Base-by-base conservation (phyloP, 768 basidiomycete species). In the Nidularia sp. region DNA sequence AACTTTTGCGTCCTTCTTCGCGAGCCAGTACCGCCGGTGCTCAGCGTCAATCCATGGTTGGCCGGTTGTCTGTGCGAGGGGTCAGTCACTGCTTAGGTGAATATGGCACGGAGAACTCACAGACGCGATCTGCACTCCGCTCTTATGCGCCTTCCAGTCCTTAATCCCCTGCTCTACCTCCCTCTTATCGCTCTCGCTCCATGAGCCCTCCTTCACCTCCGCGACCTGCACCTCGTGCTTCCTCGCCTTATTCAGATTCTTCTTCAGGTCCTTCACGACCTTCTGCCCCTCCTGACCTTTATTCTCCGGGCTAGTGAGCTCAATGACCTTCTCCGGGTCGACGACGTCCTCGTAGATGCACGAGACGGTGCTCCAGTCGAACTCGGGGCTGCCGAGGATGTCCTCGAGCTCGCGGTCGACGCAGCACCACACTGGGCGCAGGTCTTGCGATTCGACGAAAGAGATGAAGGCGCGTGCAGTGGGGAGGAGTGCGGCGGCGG, bases 321-420 rank as follows among this genome's bases (percentile, higher is more conserved):
- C 66, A 12, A 77, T 55, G 13, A 79, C 62, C 52, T 75, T 73
- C 22, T 70, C 74, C 0, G 83, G 77, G 49, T 81, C 73, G 9
- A 82, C 67, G 35, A 79, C 70, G 48, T 85, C 83, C 59, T 87
- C 85, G 47, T 80, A 79, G 47, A 87, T 83, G 52, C 83, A 86
- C 48, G 76, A 74, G 42, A 88, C 71, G 3, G 78, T 75, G 50
- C 76, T 73, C 86, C 85, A 88, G 0, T 73, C 69, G 55, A 79
- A 73, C 36, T 76, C 71, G 3, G 59, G 55, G 34, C 54, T 55
- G 5, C 62, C 75, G 46, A 87, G 74, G 6, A 81, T 60, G 42
- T 75, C 65, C 57, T 85, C 82, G 9, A 81, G 70, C 10, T 74
- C 67, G 34, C 66, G 63, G 56, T 81, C 78, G 12, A 86, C 75